A percentile compares a stretch with the other conserved stretches of the same genome.
These are phyloP conservation scores for Psidium guajava DNA, from an alignment of 345 rosid genomes.

Conservation along the genomic window DNA sequence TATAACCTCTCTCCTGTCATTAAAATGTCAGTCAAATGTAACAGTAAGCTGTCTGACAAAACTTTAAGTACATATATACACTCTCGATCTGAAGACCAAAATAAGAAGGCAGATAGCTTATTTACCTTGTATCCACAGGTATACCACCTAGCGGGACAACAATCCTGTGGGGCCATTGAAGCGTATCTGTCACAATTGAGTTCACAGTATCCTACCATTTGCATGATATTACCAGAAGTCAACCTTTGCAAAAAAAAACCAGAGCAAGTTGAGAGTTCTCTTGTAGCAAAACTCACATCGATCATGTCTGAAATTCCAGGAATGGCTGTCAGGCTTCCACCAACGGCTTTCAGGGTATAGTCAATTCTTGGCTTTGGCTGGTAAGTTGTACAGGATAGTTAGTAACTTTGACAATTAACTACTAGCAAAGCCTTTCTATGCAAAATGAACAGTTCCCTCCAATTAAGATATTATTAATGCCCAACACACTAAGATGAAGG, in stretches of 20 bases:
- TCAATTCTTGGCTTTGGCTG: constrained; percentile 98
- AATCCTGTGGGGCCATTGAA: constrained; percentile 98
- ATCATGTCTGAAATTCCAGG: constrained; percentile 97
- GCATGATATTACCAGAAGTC: neutral
- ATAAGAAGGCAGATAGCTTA: neutral
- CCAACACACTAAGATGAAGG: neutral
- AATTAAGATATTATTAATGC: neutral
- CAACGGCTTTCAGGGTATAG: constrained; percentile 86
- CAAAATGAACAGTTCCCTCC: neutral
- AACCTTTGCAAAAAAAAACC: neutral
- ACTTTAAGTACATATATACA: neutral
- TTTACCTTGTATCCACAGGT: constrained; percentile 80
- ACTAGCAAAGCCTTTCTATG: neutral
- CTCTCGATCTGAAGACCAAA: neutral
- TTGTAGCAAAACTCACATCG: constrained; percentile 43
- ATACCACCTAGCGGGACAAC: constrained; percentile 94
- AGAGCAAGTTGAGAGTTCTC: neutral
- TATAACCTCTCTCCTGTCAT: neutral
- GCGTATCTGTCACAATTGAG: constrained; percentile 78
- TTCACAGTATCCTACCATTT: constrained; percentile 65
- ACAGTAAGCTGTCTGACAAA: neutral
- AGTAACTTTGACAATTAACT: neutral
- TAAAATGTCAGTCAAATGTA: neutral
- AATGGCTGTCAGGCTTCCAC: constrained; percentile 94
- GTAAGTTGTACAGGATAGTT: constrained; percentile 2